Percentiles rank a stretch among this genome's conserved stretches.
phyloP scores from a whole-genome alignment of 805 yeast species.

The Yamadazyma sp. region DNA sequence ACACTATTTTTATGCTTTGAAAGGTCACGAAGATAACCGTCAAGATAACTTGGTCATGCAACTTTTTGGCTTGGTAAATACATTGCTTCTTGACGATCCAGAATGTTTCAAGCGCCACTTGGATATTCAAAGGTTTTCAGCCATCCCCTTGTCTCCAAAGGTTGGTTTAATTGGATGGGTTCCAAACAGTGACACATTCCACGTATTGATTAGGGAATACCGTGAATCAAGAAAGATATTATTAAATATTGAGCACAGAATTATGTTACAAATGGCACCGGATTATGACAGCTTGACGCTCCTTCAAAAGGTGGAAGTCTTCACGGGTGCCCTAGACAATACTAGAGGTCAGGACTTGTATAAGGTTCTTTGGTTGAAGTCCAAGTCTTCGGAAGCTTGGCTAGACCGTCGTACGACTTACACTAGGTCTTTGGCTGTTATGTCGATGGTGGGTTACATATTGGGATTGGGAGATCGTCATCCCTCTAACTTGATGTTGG shows the following conservation, averaged over 20 bases:
- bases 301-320: conserved; percentile 92
- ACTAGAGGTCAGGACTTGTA: conserved; percentile 96
- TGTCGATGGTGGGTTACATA: conserved; percentile 99
- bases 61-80: conserved; percentile 90
- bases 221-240: conserved; percentile 88
- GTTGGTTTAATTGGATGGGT: conserved; percentile 98
- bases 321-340: conserved; percentile 91
- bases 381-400: conserved; percentile 97
- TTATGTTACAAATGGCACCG: conserved; percentile 97
- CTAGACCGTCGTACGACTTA: conserved; percentile 94
- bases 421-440: conserved; percentile 92
- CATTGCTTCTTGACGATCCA: conserved; percentile 82
- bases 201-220: conserved; percentile 85
- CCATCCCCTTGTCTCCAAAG: conserved; percentile 93
- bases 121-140: conserved; percentile 88
- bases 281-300: conserved; percentile 88
- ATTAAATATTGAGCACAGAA: conserved; percentile 89
- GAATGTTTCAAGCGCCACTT: conserved; percentile 96
- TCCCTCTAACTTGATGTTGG: conserved; percentile 95
- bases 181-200: conserved; percentile 95
- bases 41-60: conserved; percentile 99
- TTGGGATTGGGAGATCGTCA: conserved; percentile 97
- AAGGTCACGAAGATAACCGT: conserved; percentile 97
- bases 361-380: conserved; percentile 93
- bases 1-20: conserved; percentile 75